Evolutionary conservation across 768 basidiomycete genomes (phyloP).

Genomic region (Suillus occidentalis): DNA sequence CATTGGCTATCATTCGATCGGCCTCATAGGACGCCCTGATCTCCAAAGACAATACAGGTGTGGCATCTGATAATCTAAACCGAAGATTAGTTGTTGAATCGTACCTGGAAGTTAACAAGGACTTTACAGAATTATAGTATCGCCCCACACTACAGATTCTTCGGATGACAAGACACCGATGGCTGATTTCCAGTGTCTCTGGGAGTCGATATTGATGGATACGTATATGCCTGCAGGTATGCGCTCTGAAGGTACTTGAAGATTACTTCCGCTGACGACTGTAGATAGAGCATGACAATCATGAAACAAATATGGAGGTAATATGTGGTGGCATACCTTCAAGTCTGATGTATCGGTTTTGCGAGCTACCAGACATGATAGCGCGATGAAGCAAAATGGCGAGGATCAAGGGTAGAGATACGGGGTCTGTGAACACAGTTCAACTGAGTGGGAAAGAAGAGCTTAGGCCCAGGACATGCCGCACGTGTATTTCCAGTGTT

Average conservation of each 20-base stretch:
- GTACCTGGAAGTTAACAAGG: neutral
- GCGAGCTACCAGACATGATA: too few species aligned
- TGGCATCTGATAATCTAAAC: neutral
- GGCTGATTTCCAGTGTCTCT: neutral
- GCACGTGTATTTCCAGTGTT: too few species aligned
- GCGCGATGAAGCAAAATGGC: too few species aligned
- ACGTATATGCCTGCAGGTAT: neutral
- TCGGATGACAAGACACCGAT: neutral
- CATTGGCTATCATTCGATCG: neutral
- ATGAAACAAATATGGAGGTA: neutral
- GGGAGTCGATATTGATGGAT: neutral
- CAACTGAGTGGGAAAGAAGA: neutral
- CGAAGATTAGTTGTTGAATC: neutral
- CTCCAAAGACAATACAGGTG: neutral
- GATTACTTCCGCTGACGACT: neutral
- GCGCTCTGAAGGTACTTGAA: neutral
- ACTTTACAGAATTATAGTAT: neutral
- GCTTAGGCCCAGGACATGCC: too few species aligned
- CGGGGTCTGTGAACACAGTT: neutral
- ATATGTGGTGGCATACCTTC: too few species aligned
- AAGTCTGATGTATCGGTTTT: too few species aligned
- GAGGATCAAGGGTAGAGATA: too few species aligned
- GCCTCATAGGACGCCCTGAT: neutral
- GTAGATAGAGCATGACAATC: neutral
- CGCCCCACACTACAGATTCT: neutral